Percentiles rank a stretch among this genome's conserved stretches.
Evolutionary conservation across 106 monocot genomes (phyloP).

Genomic region (Hemerocallis citrina): DNA sequence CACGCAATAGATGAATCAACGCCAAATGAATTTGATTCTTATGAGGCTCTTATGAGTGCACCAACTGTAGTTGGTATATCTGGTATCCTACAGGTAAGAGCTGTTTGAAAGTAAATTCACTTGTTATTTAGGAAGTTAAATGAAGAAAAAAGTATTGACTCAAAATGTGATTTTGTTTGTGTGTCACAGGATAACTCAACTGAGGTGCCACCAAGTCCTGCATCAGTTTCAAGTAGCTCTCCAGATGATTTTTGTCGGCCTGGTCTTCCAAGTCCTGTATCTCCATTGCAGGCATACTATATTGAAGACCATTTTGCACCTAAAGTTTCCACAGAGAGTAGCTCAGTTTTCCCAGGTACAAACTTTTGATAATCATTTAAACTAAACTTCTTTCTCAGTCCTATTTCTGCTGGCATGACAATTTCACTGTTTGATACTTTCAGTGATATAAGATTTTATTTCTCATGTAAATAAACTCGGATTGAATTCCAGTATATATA

Average conservation of each 20-base stretch:
- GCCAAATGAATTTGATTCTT: slow-evolving; percentile 21
- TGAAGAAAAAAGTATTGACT: too few species aligned
- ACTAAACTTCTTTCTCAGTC: neutral
- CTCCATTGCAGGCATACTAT: slow-evolving; percentile 57
- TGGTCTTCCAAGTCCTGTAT: slow-evolving; percentile 78
- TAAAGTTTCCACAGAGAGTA: slow-evolving; percentile 28
- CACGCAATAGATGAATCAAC: slow-evolving; percentile 22
- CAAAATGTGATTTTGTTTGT: too few species aligned
- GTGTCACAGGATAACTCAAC: slow-evolving; percentile 80
- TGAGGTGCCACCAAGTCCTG: slow-evolving; percentile 95
- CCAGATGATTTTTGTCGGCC: slow-evolving; percentile 51
- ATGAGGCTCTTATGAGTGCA: slow-evolving; percentile 11
- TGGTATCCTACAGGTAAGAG: slow-evolving; percentile 30
- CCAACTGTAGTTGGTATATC: slow-evolving; percentile 36
- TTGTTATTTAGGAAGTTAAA: too few species aligned
- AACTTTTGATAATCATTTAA: neutral
- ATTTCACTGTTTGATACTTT: neutral
- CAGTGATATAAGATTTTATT: neutral
- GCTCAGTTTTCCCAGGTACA: slow-evolving; percentile 27
- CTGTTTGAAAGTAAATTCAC: too few species aligned
- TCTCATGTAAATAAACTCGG: too few species aligned
- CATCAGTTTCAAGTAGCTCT: slow-evolving; percentile 52
- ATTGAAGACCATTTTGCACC: slow-evolving; percentile 37
- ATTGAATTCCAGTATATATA: neutral
- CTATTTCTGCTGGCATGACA: neutral